A percentile compares a stretch with the other conserved stretches of the same genome.
Evolutionary conservation across 345 rosid genomes (phyloP).

Genomic region (Passiflora organensis): DNA sequence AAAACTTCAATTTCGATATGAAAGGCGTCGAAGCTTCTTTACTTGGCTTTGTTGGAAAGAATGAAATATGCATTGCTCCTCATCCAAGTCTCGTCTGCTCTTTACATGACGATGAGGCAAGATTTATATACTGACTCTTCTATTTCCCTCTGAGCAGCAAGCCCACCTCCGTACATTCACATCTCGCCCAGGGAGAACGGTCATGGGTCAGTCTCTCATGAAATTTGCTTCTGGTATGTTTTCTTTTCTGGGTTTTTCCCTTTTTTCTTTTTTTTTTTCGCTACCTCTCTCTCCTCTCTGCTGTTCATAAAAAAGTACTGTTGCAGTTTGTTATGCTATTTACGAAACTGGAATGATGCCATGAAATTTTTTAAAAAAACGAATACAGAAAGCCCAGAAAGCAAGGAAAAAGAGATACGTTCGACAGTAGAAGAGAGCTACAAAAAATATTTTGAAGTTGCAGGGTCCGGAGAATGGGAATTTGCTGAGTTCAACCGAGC

Average conservation of each 20-base stretch:
- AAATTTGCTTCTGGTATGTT: constrained; percentile 14
- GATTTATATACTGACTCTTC: too few species aligned
- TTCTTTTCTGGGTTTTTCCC: neutral
- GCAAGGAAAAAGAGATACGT: constrained; percentile 39
- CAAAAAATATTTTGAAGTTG: constrained; percentile 27
- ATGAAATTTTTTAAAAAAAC: neutral
- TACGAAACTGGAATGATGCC: neutral
- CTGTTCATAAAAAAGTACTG: neutral
- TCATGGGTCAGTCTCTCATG: constrained; percentile 21
- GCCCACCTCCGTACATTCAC: neutral
- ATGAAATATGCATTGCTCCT: constrained; percentile 1
- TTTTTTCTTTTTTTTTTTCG: neutral
- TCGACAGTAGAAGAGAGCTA: constrained; percentile 35
- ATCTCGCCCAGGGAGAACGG: neutral
- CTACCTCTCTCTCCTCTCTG: neutral
- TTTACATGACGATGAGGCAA: neutral
- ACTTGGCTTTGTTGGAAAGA: neutral
- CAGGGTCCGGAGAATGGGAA: neutral
- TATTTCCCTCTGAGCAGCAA: too few species aligned
- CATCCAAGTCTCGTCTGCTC: constrained; percentile 1
- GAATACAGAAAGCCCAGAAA: constrained; percentile 35
- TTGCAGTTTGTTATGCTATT: neutral
- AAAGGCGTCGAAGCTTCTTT: too few species aligned
- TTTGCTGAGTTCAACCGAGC: constrained; percentile 40
- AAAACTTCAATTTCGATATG: too few species aligned